phyloP scores from a whole-genome alignment of 2,329 filamentous ascomycete species.

The Botryosphaeria dothidea region DNA sequence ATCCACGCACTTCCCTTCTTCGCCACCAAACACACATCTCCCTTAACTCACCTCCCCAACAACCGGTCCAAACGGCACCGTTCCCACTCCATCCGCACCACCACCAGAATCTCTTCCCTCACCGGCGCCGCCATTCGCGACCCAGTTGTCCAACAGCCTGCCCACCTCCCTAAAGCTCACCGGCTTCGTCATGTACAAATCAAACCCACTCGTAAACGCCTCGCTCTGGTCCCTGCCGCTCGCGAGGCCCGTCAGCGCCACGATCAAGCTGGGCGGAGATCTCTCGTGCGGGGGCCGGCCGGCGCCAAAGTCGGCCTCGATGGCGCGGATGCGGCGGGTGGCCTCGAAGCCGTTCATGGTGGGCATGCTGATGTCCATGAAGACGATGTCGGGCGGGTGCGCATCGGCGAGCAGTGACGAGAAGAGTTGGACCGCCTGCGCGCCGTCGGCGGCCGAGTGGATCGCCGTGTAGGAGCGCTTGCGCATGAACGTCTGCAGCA shows the following conservation, averaged over 20 bases:
- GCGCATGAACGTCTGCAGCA: constrained; percentile 52
- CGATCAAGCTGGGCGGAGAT: constrained; percentile 36
- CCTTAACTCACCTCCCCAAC: background rate
- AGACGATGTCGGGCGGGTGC: constrained; percentile 36
- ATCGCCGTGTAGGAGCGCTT: constrained; percentile 21
- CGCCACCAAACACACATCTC: background rate
- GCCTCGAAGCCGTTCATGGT: constrained; percentile 49
- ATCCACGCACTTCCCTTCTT: background rate
- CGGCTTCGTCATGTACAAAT: constrained; percentile 50
- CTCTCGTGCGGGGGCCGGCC: background rate
- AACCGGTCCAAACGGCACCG: constrained; percentile 4
- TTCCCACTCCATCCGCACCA: constrained; percentile 2
- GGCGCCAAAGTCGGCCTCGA: constrained; percentile 22
- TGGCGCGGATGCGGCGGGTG: constrained; percentile 43
- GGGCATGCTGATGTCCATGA: constrained; percentile 53
- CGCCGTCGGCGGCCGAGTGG: constrained; percentile 43
- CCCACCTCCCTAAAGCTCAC: constrained; percentile 47
- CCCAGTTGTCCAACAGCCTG: constrained; percentile 40
- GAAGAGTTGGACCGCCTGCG: constrained; percentile 39
- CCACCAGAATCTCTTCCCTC: background rate
- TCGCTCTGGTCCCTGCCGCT: constrained; percentile 46
- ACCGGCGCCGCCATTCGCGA: constrained; percentile 23
- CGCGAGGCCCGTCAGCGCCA: constrained; percentile 48
- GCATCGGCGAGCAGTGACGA: constrained; percentile 28
- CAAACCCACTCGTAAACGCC: constrained; percentile 45